Base-by-base conservation (phyloP, 2,329 filamentous ascomycete species). In the Daldinia sp. region DNA sequence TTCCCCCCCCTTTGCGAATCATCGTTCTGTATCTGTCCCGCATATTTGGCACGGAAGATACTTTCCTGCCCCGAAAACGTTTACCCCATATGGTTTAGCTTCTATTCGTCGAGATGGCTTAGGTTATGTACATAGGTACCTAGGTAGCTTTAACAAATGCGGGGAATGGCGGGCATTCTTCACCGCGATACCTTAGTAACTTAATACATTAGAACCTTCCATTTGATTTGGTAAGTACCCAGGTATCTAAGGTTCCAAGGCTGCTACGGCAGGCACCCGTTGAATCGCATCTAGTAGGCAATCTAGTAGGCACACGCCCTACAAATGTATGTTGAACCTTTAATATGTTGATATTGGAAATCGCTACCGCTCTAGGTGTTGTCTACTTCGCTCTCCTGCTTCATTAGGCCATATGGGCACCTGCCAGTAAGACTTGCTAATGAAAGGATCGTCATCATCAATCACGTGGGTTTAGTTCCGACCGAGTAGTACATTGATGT, bases 401-500 rank as follows among this genome's bases (percentile, higher is more conserved):
- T 48, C n/a, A 62, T 59, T 50, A 15, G 28, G 50, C 23, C 39
- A 23, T 55, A 9, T 13, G 20, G 20, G 18, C 15, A 18, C 53
- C 10, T 56, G 30, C 30, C 33, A 54, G 30, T 37, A 35, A 54
- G 50, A 33, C 37, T 65, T 65, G 37, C 53, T 26, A 61, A 64
- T 67, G 20, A 62, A 67, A 61, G 41, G 48, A 33, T 64, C 53
- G 50, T 59, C n/a, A 13, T 41, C 13, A 50, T 33, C 30, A 67
- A 67, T 67, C 64, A 69, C 63, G 67, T 67, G 67, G 55, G 20
- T 33, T 13, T 41, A 58, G 30, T 63, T 63, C 63, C 65, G 46
- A 63, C 60, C 62, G 54, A 33, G 58, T 44, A 18, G 15, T 15
- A n/a, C 15, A 12, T n/a, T 12, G 7, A 12, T 39, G 37, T 39